Conservation (phyloP, 2,329 filamentous ascomycete species). For the Pseudogymnoascus sp. region DNA sequence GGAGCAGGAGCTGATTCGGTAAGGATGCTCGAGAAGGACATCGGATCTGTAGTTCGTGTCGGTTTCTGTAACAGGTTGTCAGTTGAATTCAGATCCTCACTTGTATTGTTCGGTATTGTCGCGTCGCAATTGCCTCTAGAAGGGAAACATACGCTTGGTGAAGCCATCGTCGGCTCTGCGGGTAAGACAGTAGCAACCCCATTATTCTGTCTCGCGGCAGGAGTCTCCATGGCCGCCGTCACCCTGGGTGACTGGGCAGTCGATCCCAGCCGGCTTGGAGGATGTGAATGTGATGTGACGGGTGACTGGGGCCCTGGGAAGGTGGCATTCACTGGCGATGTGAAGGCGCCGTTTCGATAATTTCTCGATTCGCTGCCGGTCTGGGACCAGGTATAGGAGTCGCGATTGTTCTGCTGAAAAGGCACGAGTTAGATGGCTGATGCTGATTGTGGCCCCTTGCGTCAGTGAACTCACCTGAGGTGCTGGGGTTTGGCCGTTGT, state of each 20-base stretch:
- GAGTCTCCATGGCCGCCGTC: constrained; percentile 37
- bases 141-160: constrained; percentile 19
- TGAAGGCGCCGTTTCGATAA: constrained; percentile 43
- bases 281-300: constrained; percentile 37
- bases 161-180: constrained; percentile 17
- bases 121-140: not conserved
- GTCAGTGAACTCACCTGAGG: constrained; percentile 23
- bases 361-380: constrained; percentile 35
- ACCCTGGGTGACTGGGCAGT: constrained; percentile 25
- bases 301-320: constrained; percentile 42
- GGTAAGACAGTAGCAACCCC: constrained; percentile 23
- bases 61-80: constrained; percentile 46
- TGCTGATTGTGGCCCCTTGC: constrained; percentile 3
- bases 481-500: constrained; percentile 21
- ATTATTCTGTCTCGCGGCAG: constrained; percentile 36
- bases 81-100: not conserved
- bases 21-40: constrained; percentile 94
- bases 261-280: constrained; percentile 22
- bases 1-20: constrained; percentile 66
- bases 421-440: constrained; percentile 3
- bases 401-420: constrained; percentile 35
- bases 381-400: constrained; percentile 41
- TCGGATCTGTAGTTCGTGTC: constrained; percentile 70
- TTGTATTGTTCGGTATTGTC: not conserved
- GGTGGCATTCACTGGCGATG: constrained; percentile 39